Evolutionary conservation across 148 eudicot species (phyloP).

Genomic region (Fallopia convolvulus): DNA sequence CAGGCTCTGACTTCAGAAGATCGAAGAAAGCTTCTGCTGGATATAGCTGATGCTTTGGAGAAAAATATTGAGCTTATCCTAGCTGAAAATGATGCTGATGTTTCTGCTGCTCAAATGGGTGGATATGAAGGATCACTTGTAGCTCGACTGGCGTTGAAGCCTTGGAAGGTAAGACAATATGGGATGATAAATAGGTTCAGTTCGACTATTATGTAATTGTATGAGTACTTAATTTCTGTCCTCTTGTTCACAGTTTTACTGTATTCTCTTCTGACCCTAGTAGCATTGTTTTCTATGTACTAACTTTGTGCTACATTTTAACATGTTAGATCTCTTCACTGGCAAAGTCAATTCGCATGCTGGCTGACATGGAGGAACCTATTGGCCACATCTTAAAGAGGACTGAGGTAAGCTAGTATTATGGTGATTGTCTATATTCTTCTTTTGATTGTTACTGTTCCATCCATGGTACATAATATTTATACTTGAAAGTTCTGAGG

Average conservation of each 20-base stretch:
- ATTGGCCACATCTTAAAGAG: conserved; percentile 67
- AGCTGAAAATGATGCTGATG: conserved; percentile 75
- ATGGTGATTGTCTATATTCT: neutral
- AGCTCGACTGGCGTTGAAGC: conserved; percentile 67
- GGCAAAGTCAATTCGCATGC: conserved; percentile 78
- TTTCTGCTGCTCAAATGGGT: conserved; percentile 60
- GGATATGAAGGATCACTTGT: conserved; percentile 75
- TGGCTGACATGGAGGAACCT: conserved; percentile 96
- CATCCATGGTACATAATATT: neutral
- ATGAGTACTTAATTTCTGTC: neutral
- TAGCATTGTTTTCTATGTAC: neutral
- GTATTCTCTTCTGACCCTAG: conserved; percentile 4
- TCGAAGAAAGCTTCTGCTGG: conserved; percentile 59
- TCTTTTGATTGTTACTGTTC: neutral
- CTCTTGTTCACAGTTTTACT: neutral
- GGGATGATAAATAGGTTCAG: neutral
- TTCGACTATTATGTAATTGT: neutral
- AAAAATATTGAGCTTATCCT: conserved; percentile 50
- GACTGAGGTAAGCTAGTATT: conserved; percentile 54
- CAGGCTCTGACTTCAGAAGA: conserved; percentile 75
- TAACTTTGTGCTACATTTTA: conserved; percentile 6
- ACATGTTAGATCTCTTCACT: conserved; percentile 20
- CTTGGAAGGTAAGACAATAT: conserved; percentile 61
- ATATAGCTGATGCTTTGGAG: conserved; percentile 83
- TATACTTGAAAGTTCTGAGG: neutral